Base-by-base conservation (phyloP, 331 rosid genomes). In the Saraca asoca region DNA sequence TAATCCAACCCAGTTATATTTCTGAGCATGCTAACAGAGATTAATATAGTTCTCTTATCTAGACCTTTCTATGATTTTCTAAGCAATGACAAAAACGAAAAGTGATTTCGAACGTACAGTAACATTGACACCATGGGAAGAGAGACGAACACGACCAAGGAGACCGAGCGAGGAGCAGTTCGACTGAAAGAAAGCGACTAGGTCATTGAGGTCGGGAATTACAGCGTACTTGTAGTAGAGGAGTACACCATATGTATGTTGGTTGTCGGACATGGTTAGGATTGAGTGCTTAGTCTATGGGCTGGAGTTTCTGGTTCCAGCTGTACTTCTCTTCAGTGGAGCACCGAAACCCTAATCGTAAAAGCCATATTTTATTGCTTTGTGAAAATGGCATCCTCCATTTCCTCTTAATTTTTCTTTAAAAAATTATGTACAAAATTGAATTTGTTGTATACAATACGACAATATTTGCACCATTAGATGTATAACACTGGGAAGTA, bases 91-190 rank as follows among this genome's bases (percentile, higher is more conserved):
- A 20, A 62, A 39, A 64, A 50, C 12, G 20, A 5, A 5, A 56
- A n/a, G 51, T 43, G 12, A 14, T 13, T 38, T 3, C 43, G 62
- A 11, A 5, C 10, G 9, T 77, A 91, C 96, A 13, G 98, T 92
- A 68, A 92, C 98, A 58, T 89, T 89, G 85, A 92, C 94, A 74
- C 96, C 96, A 16, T 78, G 85, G 65, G 91, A 43, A 59, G 98
- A 84, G 67, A 92, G 84, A 5, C 96, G 96, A 71, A 92, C 91
- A 17, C 96, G 96, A 46, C 98, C 98, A 24, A 87, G 88, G 64
- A 92, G 90, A 53, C 48, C 59, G 75, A 87, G 95, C 10, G 91
- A 83, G 69, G 65, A 75, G 82, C 96, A 92, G 80, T 85, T 89
- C 77, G 89, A 80, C 2, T 75, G 13, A 79, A 85, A 87, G 84